A percentile compares a stretch with the other conserved stretches of the same genome.
These are phyloP conservation scores for Suillus paluster DNA, from an alignment of 768 basidiomycete species.

Conservation along the genomic window DNA sequence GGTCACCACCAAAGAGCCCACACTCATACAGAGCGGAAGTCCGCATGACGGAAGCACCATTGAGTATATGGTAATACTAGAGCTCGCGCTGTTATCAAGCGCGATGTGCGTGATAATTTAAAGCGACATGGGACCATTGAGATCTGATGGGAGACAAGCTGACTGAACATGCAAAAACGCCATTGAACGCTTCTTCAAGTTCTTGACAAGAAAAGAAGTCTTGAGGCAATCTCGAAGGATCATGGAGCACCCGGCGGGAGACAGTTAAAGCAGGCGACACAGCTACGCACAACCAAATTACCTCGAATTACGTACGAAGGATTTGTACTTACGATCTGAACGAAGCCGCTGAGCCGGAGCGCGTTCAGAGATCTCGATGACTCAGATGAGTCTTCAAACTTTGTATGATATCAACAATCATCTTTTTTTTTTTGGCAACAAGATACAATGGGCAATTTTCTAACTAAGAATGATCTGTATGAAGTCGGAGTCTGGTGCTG, in stretches of 20 bases:
- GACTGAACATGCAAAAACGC: not conserved
- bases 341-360: no score
- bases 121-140: not conserved
- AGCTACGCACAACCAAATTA: not conserved
- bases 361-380: no score
- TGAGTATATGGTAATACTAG: not conserved
- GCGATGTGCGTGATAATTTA: not conserved
- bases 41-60: not conserved
- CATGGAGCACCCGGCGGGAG: no score
- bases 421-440: not conserved
- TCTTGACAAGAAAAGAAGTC: no score
- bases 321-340: no score
- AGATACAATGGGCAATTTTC: not conserved
- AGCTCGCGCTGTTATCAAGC: not conserved
- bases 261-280: not conserved
- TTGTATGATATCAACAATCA: not conserved
- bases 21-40: slow-evolving; percentile 1
- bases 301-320: no score
- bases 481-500: not conserved
- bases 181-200: no score
- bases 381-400: not conserved
- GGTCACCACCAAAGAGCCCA: not conserved
- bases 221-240: no score
- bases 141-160: not conserved
- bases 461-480: not conserved